phyloP scores from a whole-genome alignment of 2,329 filamentous ascomycete species.

The Ophiostoma australiae region DNA sequence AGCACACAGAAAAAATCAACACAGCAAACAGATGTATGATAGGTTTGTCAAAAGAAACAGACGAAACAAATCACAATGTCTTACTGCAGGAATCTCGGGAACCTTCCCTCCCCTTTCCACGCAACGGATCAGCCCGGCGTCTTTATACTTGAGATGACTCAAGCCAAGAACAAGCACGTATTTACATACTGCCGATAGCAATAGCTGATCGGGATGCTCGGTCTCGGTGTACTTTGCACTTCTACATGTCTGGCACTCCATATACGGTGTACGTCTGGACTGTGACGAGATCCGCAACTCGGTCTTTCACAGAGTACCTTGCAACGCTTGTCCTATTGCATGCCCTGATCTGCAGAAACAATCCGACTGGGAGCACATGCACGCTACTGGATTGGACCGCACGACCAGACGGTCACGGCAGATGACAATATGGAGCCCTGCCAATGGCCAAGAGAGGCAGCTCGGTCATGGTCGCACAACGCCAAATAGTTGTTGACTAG shows the following conservation, averaged over 20 bases:
- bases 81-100: neutral
- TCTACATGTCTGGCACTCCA: neutral
- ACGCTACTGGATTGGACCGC: neutral
- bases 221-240: neutral
- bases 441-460: slow-evolving; percentile 5
- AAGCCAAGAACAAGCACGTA: neutral
- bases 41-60: neutral
- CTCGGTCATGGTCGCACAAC: neutral
- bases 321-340: neutral
- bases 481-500: neutral
- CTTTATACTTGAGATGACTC: neutral
- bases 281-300: neutral
- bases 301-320: neutral
- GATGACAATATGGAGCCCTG: neutral
- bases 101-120: neutral
- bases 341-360: neutral
- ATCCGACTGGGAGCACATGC: neutral
- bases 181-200: neutral
- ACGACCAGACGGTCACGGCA: neutral
- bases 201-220: neutral
- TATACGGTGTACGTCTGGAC: neutral
- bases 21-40: neutral
- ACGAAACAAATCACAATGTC: neutral
- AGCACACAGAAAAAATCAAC: neutral
- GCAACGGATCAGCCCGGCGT: neutral